Evolutionary conservation across 179 eudicot genomes (phyloP), one percentile per base, ranked within the genome.

Genomic region (Actinidia arguta): DNA sequence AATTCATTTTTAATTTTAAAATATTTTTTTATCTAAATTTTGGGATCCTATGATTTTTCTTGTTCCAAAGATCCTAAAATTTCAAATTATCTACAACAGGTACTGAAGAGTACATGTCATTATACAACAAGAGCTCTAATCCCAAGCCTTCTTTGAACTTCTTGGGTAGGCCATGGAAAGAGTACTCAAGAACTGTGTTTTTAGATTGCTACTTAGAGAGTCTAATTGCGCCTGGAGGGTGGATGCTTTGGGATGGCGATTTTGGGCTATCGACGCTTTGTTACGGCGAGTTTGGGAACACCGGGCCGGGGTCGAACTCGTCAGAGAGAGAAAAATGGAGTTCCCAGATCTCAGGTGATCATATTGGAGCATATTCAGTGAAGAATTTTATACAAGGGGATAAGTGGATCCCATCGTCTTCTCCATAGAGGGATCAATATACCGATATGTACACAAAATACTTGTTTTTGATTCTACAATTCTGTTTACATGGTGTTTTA

Each of bases 131-230:
- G 39, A 83, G 86, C 8, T 76, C 86, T 0, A 55, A 61, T 14
- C 80, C 46, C 20, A 71, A 87, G 24, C 6, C 1, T n/a, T 14
- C 42, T 81, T n/a, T 58, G 39, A 95, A 89, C 25, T 95, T 81
- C 78, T 85, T 96, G 18, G 98, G 99, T 4, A 86, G 99, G 68
- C 99, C 99, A 1, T 96, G 99, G 99, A 96, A 96, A 87, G 86
- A 86, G 20, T 96, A 87, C 47, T 95, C 99, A 0, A 90, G 98
- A 89, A 95, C 98, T 0, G 85, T 94, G 14, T 83, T 93, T 24
- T 85, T 96, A 80, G 78, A 89, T 16, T 92, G 92, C 1, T 82
- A 81, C 20, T 64, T 96, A 71, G 91, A 91, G 78, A 81, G 51
- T 42, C 83, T 91, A 10, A 85, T 96, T 8, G 24, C 83, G 14